phyloP scores from a whole-genome alignment of 1,139 yeast genomes.

The Pichia sp. region DNA sequence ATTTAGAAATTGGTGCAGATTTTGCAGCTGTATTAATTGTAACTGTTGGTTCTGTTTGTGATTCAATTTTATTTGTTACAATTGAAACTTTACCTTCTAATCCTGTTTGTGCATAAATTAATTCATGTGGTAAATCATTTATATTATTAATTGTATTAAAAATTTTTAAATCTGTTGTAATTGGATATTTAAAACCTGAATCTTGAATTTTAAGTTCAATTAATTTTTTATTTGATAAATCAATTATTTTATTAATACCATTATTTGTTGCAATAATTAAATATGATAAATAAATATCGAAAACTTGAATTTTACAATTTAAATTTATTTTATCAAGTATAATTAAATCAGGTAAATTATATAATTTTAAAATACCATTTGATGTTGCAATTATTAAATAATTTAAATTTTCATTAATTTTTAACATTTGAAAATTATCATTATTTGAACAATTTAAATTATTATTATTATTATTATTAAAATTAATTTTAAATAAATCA shows the following conservation, averaged over 20 bases:
- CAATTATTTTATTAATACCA: conserved; percentile 38
- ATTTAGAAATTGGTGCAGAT: conserved; percentile 10
- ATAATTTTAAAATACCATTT: conserved; percentile 4
- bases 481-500: background rate
- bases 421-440: conserved; percentile 1
- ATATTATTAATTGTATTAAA: conserved; percentile 42
- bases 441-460: background rate
- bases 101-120: conserved; percentile 73
- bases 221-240: conserved; percentile 35
- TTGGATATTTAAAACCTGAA: conserved; percentile 62
- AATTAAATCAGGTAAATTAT: conserved; percentile 7
- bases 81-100: conserved; percentile 85
- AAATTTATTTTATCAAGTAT: conserved; percentile 13
- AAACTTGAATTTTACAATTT: conserved; percentile 11
- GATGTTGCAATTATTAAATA: conserved; percentile 2
- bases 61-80: conserved; percentile 38
- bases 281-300: conserved; percentile 9
- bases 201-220: conserved; percentile 50
- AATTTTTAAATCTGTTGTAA: conserved; percentile 55
- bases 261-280: conserved; percentile 11
- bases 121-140: conserved; percentile 5
- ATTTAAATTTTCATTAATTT: conserved; percentile 5
- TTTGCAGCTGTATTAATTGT: conserved; percentile 12
- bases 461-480: background rate
- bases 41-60: conserved; percentile 13